phyloP scores from a whole-genome alignment of 371 early-diverging fungal species.

The Lichtheimia corymbifera region DNA sequence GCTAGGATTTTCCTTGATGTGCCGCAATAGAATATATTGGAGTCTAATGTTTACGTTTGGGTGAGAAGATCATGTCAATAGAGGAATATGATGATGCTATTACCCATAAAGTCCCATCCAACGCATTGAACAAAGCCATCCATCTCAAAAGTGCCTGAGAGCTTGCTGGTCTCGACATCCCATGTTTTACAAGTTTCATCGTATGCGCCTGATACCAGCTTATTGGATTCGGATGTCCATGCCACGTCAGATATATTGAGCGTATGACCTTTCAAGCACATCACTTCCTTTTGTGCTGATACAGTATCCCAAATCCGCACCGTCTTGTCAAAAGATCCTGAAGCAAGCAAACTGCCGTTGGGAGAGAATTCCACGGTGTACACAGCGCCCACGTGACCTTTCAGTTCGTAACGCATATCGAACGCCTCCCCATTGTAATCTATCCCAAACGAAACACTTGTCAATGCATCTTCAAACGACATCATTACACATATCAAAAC shows the following conservation, averaged over 20 bases:
- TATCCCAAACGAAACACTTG: conserved; percentile 2
- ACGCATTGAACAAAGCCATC: conserved; percentile 91
- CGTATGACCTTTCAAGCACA: conserved; percentile 71
- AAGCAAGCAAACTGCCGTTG: conserved; percentile 76
- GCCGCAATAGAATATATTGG: conserved; percentile 74
- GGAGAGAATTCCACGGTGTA: conserved; percentile 84
- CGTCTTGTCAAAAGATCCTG: conserved; percentile 91
- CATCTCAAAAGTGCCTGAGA: conserved; percentile 63
- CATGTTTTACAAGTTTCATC: conserved; percentile 86
- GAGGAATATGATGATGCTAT: background rate
- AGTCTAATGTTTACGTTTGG: conserved; percentile 46
- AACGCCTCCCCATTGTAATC: conserved; percentile 50
- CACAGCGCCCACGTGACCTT: conserved; percentile 88
- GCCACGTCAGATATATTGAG: conserved; percentile 82
- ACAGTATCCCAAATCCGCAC: conserved; percentile 87
- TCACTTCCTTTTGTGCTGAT: conserved; percentile 70
- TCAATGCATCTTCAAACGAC: too few relatives aligned
- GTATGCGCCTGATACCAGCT: conserved; percentile 78
- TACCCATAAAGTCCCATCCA: conserved; percentile 74
- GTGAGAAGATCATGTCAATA: background rate
- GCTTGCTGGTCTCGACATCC: conserved; percentile 76
- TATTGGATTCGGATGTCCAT: conserved; percentile 76
- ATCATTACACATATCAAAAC: too few relatives aligned
- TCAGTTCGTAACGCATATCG: conserved; percentile 53
- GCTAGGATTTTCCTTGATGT: conserved; percentile 78